These are phyloP conservation scores for Mollisia scopiformis DNA, from an alignment of 2,329 filamentous ascomycete species.

Conservation along the genomic window DNA sequence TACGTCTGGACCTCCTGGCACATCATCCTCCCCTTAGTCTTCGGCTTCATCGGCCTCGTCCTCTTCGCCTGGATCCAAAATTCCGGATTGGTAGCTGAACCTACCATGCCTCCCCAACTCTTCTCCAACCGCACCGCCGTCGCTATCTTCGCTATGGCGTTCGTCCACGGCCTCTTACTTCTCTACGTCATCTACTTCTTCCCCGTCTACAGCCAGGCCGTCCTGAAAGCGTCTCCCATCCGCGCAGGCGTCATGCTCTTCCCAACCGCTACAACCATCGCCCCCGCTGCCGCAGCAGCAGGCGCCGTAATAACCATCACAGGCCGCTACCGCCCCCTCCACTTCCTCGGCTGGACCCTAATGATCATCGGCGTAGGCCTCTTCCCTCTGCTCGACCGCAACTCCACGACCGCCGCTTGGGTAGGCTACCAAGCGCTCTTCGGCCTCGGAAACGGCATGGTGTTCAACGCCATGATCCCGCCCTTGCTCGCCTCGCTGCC, in stretches of 20 bases:
- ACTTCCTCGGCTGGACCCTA: conserved; percentile 60
- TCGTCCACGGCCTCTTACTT: conserved; percentile 66
- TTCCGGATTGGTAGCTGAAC: conserved; percentile 55
- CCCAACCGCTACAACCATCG: conserved; percentile 68
- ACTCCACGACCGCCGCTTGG: conserved; percentile 56
- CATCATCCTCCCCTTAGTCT: conserved; percentile 55
- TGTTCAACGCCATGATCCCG: conserved; percentile 70
- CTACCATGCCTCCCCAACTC: conserved; percentile 74
- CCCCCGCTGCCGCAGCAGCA: conserved; percentile 59
- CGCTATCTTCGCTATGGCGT: conserved; percentile 66
- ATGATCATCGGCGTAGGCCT: conserved; percentile 68
- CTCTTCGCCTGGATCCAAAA: conserved; percentile 57
- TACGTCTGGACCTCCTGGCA: conserved; percentile 53
- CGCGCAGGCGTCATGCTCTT: conserved; percentile 77
- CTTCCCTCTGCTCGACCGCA: conserved; percentile 62
- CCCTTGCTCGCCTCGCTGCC: conserved; percentile 66
- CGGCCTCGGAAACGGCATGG: conserved; percentile 66
- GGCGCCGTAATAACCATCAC: conserved; percentile 63
- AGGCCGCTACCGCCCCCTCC: conserved; percentile 63
- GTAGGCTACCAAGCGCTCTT: conserved; percentile 64
- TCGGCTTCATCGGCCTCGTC: conserved; percentile 57
- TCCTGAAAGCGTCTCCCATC: conserved; percentile 51
- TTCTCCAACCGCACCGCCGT: conserved; percentile 70
- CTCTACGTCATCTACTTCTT: conserved; percentile 23
- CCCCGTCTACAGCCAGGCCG: conserved; percentile 74